phyloP scores from a whole-genome alignment of 768 basidiomycete genomes.

The Kondoa malvinella region DNA sequence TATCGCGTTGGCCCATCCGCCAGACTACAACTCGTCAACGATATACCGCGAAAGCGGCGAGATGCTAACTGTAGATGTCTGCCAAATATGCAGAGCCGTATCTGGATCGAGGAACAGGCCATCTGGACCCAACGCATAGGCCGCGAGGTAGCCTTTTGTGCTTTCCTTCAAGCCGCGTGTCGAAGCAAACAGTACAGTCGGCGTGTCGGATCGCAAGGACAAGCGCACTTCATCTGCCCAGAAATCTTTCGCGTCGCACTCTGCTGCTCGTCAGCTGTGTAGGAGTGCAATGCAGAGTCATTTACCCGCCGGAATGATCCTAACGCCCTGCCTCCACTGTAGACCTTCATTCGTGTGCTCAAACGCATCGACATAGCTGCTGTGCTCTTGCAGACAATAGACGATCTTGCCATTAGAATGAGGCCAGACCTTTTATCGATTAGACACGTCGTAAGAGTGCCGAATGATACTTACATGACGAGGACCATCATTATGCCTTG shows the following conservation, averaged over 20 bases:
- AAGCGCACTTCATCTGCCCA: slow-evolving; percentile 27
- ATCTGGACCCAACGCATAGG: slow-evolving; percentile 14
- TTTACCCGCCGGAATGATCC: slow-evolving; percentile 22
- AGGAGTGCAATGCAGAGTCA: neutral
- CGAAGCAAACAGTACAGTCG: slow-evolving; percentile 25
- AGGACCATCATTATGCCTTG: slow-evolving; percentile 25
- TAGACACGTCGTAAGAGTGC: neutral
- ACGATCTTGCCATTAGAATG: slow-evolving; percentile 27
- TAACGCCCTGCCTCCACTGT: slow-evolving; percentile 18
- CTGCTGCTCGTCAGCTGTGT: neutral
- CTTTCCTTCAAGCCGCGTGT: slow-evolving; percentile 22
- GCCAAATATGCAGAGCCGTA: slow-evolving; percentile 14
- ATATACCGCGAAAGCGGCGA: too few relatives aligned
- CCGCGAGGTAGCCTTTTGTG: slow-evolving; percentile 25
- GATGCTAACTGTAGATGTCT: slow-evolving; percentile 27
- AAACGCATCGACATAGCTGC: slow-evolving; percentile 19
- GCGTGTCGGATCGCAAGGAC: slow-evolving; percentile 10
- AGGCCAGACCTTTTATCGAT: slow-evolving; percentile 17
- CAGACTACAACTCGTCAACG: too few relatives aligned
- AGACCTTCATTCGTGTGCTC: slow-evolving; percentile 11
- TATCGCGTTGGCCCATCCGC: slow-evolving; percentile 30
- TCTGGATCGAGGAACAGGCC: slow-evolving; percentile 10
- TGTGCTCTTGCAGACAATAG: slow-evolving; percentile 28
- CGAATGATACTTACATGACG: slow-evolving; percentile 18
- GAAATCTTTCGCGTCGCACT: slow-evolving; percentile 13